phyloP scores from a whole-genome alignment of 306 rosid species.

The Sophora flavescens region DNA sequence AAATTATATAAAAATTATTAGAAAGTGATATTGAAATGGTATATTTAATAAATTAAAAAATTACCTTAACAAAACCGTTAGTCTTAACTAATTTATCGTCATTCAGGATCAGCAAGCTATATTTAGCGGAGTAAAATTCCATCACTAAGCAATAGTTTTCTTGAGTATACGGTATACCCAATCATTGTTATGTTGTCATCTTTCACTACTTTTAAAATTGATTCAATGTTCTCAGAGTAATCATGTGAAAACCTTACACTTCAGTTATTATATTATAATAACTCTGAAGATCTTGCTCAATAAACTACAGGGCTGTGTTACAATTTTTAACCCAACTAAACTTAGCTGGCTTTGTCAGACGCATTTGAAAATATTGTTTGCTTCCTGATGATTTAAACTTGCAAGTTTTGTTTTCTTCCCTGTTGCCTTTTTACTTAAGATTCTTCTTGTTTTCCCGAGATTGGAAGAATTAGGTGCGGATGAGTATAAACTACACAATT shows the following conservation, averaged over 20 bases:
- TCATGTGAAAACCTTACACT: conserved; percentile 43
- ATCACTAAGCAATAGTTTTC: conserved; percentile 16
- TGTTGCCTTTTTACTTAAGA: conserved; percentile 18
- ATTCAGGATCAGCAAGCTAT: neutral
- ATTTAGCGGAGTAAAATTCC: conserved; percentile 28
- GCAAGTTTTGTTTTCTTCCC: conserved; percentile 39
- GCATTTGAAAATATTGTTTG: conserved; percentile 26
- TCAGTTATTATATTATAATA: neutral
- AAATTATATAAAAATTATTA: too few relatives aligned
- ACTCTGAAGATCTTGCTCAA: conserved; percentile 32
- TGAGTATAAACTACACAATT: conserved; percentile 39
- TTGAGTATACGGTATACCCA: neutral
- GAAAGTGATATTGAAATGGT: too few relatives aligned
- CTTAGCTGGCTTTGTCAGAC: conserved; percentile 60
- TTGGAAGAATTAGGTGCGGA: conserved; percentile 27
- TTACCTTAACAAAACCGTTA: too few relatives aligned
- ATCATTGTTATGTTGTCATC: conserved; percentile 39
- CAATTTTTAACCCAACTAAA: conserved; percentile 33
- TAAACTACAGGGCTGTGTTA: conserved; percentile 6
- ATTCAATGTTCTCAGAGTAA: conserved; percentile 29
- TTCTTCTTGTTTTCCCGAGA: conserved; percentile 50
- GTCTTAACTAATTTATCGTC: neutral
- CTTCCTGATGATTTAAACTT: conserved; percentile 16
- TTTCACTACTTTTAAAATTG: conserved; percentile 37
- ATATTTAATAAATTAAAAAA: too few relatives aligned